phyloP scores from a whole-genome alignment of 306 rosid species.

The Acacia confusa region DNA sequence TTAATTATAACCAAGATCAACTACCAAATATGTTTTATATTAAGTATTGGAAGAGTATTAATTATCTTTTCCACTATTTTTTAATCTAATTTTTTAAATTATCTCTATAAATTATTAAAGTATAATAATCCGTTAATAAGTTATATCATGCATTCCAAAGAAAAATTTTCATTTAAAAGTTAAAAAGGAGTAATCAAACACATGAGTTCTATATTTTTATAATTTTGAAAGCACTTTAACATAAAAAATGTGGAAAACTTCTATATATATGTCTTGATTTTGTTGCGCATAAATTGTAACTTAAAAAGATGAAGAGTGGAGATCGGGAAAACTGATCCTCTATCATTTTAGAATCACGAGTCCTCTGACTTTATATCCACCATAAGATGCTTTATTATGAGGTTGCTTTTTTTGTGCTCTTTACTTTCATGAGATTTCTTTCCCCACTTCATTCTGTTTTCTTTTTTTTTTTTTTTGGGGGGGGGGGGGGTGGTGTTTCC shows the following conservation, averaged over 20 bases:
- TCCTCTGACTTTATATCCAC: background rate
- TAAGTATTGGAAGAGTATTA: too few relatives aligned
- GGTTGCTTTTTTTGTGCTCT: background rate
- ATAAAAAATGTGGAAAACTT: background rate
- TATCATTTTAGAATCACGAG: background rate
- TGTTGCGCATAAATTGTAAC: background rate
- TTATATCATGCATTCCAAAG: too few relatives aligned
- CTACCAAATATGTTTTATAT: too few relatives aligned
- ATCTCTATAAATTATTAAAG: too few relatives aligned
- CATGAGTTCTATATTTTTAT: background rate
- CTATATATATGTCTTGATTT: too few relatives aligned
- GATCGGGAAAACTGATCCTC: background rate
- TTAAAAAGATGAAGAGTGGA: background rate
- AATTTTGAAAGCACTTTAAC: background rate
- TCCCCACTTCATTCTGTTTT: background rate
- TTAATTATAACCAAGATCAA: too few relatives aligned
- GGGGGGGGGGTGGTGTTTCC: too few relatives aligned
- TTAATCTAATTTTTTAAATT: too few relatives aligned
- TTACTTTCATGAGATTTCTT: background rate
- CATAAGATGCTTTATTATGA: background rate
- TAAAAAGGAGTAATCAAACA: background rate
- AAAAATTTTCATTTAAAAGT: too few relatives aligned
- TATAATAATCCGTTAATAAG: too few relatives aligned
- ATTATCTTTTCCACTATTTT: background rate
- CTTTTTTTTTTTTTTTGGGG: too few relatives aligned